Evolutionary conservation across 2,329 filamentous ascomycete genomes (phyloP).

Genomic region (Delphinella strobiligena): DNA sequence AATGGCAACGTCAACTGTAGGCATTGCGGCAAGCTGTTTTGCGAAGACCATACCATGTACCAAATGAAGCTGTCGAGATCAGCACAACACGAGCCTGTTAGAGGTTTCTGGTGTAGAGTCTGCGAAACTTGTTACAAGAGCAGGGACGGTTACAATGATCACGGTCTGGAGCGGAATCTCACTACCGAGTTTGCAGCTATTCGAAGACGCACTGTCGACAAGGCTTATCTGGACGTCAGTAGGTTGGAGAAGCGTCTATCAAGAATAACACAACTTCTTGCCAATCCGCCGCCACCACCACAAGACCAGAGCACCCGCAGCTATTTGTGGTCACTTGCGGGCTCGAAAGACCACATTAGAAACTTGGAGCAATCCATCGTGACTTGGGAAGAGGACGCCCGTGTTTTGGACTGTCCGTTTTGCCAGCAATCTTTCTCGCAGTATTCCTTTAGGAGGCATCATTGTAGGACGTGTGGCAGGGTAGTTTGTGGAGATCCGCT

Average conservation of each 20-base stretch:
- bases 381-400: slow-evolving; percentile 84
- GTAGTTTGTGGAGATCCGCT: slow-evolving; percentile 83
- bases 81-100: slow-evolving; percentile 76
- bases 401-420: slow-evolving; percentile 73
- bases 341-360: slow-evolving; percentile 55
- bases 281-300: slow-evolving; percentile 56
- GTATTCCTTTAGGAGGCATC: slow-evolving; percentile 86
- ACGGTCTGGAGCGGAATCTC: slow-evolving; percentile 51
- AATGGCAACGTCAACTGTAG: slow-evolving; percentile 87
- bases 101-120: slow-evolving; percentile 86
- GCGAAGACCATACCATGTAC: slow-evolving; percentile 97
- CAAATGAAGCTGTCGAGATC: slow-evolving; percentile 94
- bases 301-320: slow-evolving; percentile 36
- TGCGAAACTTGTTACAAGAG: slow-evolving; percentile 99
- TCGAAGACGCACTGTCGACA: slow-evolving; percentile 69
- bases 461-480: slow-evolving; percentile 84
- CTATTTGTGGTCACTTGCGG: slow-evolving; percentile 45
- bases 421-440: slow-evolving; percentile 92
- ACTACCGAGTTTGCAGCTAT: slow-evolving; percentile 57
- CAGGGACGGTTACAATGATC: slow-evolving; percentile 83
- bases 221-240: slow-evolving; percentile 76
- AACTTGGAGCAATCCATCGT: slow-evolving; percentile 82
- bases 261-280: slow-evolving; percentile 73
- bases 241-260: slow-evolving; percentile 84
- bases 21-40: slow-evolving; percentile 86